These are phyloP conservation scores for Citrus inodora DNA, from an alignment of 345 rosid species.

Conservation along the genomic window DNA sequence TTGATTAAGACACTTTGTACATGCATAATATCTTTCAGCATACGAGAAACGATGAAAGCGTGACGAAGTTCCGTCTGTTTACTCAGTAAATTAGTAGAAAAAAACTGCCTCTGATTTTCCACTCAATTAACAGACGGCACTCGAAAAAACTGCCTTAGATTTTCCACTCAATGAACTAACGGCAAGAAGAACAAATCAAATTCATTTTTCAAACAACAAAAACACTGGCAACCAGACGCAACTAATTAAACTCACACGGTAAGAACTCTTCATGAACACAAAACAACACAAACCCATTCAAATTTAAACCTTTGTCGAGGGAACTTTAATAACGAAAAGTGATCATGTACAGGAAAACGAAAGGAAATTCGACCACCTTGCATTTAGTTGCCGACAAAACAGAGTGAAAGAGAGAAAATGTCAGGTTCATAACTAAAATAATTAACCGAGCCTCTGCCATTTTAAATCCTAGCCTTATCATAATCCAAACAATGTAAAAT, in stretches of 20 bases:
- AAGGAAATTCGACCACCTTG: background rate
- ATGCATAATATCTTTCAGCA: background rate
- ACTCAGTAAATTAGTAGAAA: background rate
- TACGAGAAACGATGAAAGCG: background rate
- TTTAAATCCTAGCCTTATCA: background rate
- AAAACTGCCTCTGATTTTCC: background rate
- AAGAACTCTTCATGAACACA: background rate
- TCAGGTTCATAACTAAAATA: background rate
- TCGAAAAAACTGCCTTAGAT: background rate
- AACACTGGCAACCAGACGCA: background rate
- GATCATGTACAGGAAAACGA: background rate
- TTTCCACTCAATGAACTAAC: slow-evolving; percentile 9
- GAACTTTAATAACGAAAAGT: background rate
- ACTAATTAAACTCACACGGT: background rate
- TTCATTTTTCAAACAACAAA: background rate
- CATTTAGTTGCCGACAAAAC: background rate
- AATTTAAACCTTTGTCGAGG: background rate
- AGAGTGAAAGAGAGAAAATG: slow-evolving; percentile 2
- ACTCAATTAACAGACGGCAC: slow-evolving; percentile 11
- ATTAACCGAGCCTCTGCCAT: background rate
- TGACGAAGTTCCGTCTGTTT: background rate
- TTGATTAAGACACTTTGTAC: background rate
- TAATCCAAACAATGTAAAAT: background rate
- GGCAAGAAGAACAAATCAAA: background rate
- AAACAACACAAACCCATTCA: background rate